phyloP scores from a whole-genome alignment of 1,284 basidiomycete species.

The Apiotrichum gamsii region DNA sequence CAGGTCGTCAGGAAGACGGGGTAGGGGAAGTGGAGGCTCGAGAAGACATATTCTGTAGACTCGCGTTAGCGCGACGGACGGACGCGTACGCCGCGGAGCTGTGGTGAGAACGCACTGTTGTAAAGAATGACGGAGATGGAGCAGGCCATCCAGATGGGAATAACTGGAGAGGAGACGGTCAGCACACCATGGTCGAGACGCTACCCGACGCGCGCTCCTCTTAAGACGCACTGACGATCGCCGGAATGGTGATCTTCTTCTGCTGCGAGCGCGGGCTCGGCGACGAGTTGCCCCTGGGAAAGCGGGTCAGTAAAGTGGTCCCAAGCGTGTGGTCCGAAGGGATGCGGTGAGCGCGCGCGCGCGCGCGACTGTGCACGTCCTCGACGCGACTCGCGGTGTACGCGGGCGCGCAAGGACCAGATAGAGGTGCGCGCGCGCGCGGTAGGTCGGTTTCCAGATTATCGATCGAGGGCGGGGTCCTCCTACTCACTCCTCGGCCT shows the following conservation, averaged over 20 bases:
- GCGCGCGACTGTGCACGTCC: too few relatives aligned
- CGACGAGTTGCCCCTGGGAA: slow-evolving; percentile 2
- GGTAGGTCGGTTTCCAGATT: too few relatives aligned
- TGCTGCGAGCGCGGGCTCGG: slow-evolving; percentile 11
- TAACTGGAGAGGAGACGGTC: slow-evolving; percentile 32
- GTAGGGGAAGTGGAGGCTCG: slow-evolving; percentile 70
- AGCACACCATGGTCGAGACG: too few relatives aligned
- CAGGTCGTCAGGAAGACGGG: slow-evolving; percentile 84
- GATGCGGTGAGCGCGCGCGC: too few relatives aligned
- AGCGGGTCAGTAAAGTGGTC: not conserved
- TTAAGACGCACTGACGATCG: slow-evolving; percentile 45
- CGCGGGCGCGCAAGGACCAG: too few relatives aligned
- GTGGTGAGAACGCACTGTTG: slow-evolving; percentile 57
- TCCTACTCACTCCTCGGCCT: slow-evolving; percentile 19
- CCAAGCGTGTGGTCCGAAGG: not conserved
- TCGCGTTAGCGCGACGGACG: not conserved
- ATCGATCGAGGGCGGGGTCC: too few relatives aligned
- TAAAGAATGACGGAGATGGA: slow-evolving; percentile 90
- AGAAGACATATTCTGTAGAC: slow-evolving; percentile 68
- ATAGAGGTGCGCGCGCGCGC: too few relatives aligned
- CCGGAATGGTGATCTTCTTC: slow-evolving; percentile 48
- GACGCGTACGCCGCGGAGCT: too few relatives aligned
- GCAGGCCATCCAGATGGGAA: slow-evolving; percentile 65
- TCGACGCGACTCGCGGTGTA: too few relatives aligned
- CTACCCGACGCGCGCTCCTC: too few relatives aligned